Base-by-base conservation (phyloP, 176 grass and related monocot species). In the Thalia dealbata region DNA sequence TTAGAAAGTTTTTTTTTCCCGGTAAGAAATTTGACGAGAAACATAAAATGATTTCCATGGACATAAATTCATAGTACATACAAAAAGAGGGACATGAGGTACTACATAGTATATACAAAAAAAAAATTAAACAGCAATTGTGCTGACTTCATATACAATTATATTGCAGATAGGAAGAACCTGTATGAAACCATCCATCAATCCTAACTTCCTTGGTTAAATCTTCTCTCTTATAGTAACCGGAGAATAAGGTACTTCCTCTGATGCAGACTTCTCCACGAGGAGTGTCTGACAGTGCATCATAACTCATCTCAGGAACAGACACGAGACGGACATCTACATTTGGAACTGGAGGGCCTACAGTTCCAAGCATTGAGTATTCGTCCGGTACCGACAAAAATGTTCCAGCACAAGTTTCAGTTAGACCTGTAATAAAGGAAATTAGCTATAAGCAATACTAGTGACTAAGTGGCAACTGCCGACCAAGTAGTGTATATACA, bases 121-220 rank as follows among this genome's bases (percentile, higher is more conserved):
- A 18, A 13, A 16, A 16, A 18, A 52, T 52, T 52, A 3, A 18
- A 16, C 15, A 52, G 7, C 14, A 14, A 52, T 52, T 18, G 22
- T n/a, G 54, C 54, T 58, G 19, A 58, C 54, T 58, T 58, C 21
- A 21, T 58, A n/a, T 3, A n/a, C 21, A 58, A 58, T n/a, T 58
- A n/a, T 0, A 58, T n/a, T n/a, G 54, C 54, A 58, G 54, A 14
- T 5, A 29, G 26, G 35, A 70, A 16, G 22, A 71, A 96, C 91
- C 91, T 60, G 91, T 96, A 80, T 91, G 83, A 75, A 96, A 96
- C 91, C 91, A 96, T 75, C 88, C 91, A 77, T 91, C 85, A 80
- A 86, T 16, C 79, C 88, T 51, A 42, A 96, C 91, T 41, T 96
- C 91, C 25, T 86, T 66, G 28, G 91, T 96, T 70, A 96, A 88